These are phyloP conservation scores for Mucor irregularis DNA, from an alignment of 371 early-diverging fungal species.

Conservation along the genomic window DNA sequence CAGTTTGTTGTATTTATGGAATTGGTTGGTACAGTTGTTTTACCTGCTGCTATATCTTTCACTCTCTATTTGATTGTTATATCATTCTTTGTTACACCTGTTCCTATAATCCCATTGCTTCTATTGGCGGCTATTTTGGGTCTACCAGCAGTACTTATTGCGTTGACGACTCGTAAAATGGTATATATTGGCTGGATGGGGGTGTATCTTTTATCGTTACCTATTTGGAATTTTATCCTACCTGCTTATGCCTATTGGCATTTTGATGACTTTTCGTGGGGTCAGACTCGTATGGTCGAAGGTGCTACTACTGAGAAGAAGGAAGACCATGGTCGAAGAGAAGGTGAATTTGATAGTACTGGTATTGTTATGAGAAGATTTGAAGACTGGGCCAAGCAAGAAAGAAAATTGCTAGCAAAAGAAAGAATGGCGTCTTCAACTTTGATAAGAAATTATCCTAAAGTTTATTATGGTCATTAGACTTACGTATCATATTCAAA, in stretches of 20 bases:
- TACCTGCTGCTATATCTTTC: conserved; percentile 91
- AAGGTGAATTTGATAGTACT: conserved; percentile 54
- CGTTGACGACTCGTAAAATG: conserved; percentile 80
- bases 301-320: conserved; percentile 67
- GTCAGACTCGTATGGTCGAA: conserved; percentile 83
- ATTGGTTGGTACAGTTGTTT: conserved; percentile 88
- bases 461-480: conserved; percentile 40
- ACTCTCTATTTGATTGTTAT: conserved; percentile 75
- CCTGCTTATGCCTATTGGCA: conserved; percentile 97
- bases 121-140: conserved; percentile 77
- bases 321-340: conserved; percentile 58
- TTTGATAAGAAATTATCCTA: conserved; percentile 29
- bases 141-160: conserved; percentile 83
- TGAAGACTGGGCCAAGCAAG: conserved; percentile 49
- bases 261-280: conserved; percentile 98
- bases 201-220: conserved; percentile 85
- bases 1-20: conserved; percentile 95
- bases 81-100: conserved; percentile 57
- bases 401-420: conserved; percentile 28
- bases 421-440: conserved; percentile 15
- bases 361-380: conserved; percentile 49
- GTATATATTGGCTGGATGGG: conserved; percentile 91
- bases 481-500: neutral
- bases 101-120: conserved; percentile 66
- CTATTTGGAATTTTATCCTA: conserved; percentile 92